These are phyloP conservation scores for Taphrina pruni DNA, from an alignment of 1,139 yeast genomes.

Conservation along the genomic window DNA sequence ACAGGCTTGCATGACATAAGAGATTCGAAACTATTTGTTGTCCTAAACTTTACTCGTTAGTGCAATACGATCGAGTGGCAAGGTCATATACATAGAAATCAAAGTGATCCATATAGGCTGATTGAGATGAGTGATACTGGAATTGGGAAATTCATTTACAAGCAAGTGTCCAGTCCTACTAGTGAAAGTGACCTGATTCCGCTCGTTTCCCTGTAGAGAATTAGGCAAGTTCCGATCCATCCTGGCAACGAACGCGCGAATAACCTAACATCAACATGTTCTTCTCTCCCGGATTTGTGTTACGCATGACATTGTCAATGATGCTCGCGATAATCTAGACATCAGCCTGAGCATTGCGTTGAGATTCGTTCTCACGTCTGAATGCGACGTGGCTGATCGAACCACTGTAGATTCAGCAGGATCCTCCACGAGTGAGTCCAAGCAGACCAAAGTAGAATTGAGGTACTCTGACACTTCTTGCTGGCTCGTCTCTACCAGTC, in stretches of 20 bases:
- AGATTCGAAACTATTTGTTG: slow-evolving; percentile 34
- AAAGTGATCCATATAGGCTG: slow-evolving; percentile 30
- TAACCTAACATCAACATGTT: slow-evolving; percentile 41
- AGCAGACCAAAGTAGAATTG: background rate
- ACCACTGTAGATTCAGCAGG: background rate
- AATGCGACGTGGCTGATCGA: background rate
- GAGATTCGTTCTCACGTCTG: background rate
- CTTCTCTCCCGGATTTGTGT: slow-evolving; percentile 7
- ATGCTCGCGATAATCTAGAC: slow-evolving; percentile 6
- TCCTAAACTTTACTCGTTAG: slow-evolving; percentile 24
- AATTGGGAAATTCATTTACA: slow-evolving; percentile 40
- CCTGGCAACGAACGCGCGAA: slow-evolving; percentile 22
- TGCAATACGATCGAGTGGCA: background rate
- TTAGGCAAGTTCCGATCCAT: background rate
- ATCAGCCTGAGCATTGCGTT: background rate
- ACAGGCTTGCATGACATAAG: slow-evolving; percentile 39
- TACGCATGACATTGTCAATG: background rate
- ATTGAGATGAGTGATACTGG: slow-evolving; percentile 39
- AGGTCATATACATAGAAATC: background rate
- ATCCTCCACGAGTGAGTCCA: background rate
- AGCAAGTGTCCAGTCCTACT: slow-evolving; percentile 26
- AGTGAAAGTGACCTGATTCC: slow-evolving; percentile 20
- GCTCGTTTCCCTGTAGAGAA: slow-evolving; percentile 32
- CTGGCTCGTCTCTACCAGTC: background rate
- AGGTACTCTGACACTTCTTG: background rate